Base-by-base conservation (phyloP, 495 filamentous ascomycete genomes). In the Aspergillus funiculosus region DNA sequence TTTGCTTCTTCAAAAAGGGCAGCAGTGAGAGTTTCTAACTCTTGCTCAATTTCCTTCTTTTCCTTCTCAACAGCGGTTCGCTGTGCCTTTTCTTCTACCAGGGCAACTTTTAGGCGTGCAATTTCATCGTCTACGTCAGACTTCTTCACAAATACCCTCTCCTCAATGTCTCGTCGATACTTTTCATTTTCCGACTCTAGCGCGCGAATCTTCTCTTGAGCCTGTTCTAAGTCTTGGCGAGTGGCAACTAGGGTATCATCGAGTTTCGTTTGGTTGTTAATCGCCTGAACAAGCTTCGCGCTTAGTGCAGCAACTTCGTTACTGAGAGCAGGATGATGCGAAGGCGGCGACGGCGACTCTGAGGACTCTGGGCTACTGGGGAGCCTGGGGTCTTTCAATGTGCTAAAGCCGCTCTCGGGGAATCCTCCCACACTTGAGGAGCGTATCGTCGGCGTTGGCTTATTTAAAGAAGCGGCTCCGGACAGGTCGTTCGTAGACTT, bases 1-100 rank as follows among this genome's bases (percentile, higher is more conserved):
- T 98, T 95, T 24, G 92, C 92, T 72, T 97, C 91, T 61, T 95
- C 88, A 50, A 98, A 97, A 13, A 98, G 72, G 19, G 86, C 87
- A 4, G 88, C 78, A 8, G 94, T 96, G 40, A 97, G 68, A 35
- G 79, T 83, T 66, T 97, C 92, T 22, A 98, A 71, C 65, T 98
- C 92, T 48, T 77, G 74, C 51, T 89, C 86, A 31, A 87, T 87
- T 19, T 67, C 71, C 60, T 80, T 80, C 68, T 85, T 89, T 18
- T 81, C 81, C 60, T 81, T 83, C 61, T 89, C 86, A 20, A 73
- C 77, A 19, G 69, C 64, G 3, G 64, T 66, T 42, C 82, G 73
- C 54, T 76, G 72, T 28, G 66, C 69, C 39, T 67, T 73, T 65
- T 89, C 86, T 34, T 84, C 76, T 15, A 68, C 73, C 21, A 88